Conservation (phyloP, 495 filamentous ascomycete species). For the Opeltia flavorubescens region DNA sequence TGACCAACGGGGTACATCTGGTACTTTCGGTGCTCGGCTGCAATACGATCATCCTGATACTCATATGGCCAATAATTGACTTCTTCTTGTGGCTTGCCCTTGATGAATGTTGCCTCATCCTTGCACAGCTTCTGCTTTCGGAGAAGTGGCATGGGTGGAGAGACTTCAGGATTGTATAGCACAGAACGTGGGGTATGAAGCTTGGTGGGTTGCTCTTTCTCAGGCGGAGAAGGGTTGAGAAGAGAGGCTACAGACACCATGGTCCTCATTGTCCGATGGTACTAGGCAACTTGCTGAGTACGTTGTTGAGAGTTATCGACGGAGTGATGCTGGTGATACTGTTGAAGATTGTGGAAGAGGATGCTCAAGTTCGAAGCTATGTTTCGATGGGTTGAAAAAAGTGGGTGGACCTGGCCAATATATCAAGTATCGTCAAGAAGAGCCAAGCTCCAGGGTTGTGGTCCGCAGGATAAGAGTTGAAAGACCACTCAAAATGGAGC, state of each 20-base stretch:
- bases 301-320: not conserved
- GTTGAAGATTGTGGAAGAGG: not conserved
- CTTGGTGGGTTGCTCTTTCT: conserved; percentile 13
- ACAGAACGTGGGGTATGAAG: conserved; percentile 16
- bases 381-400: not conserved
- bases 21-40: conserved; percentile 42
- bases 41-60: conserved; percentile 37
- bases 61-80: conserved; percentile 59
- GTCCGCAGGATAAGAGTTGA: not conserved
- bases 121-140: conserved; percentile 42
- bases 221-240: conserved; percentile 42
- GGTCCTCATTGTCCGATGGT: conserved; percentile 2
- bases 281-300: not conserved
- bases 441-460: not conserved
- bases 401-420: not conserved
- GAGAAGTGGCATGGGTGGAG: conserved; percentile 15
- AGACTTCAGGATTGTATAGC: conserved; percentile 10
- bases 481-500: conserved; percentile 1
- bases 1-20: conserved; percentile 51
- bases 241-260: conserved; percentile 45
- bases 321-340: not conserved
- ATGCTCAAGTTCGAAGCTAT: not conserved
- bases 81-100: conserved; percentile 42
- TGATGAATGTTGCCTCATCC: conserved; percentile 43
- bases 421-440: not conserved